Base-by-base conservation (phyloP, 306 rosid genomes). In the Quercus cerris region DNA sequence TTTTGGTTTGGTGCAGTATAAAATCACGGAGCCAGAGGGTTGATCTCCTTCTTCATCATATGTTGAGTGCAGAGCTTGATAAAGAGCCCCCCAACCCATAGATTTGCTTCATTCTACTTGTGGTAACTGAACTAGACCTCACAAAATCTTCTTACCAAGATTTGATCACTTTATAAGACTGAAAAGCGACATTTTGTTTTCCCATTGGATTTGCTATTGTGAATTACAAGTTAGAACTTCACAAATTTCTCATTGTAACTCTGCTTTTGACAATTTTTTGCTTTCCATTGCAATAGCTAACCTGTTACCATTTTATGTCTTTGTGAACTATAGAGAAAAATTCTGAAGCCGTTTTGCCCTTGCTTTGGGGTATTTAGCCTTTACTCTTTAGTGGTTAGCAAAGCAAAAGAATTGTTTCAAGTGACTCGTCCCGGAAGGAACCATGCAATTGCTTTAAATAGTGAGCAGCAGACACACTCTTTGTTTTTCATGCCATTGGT, bases 21-120 rank as follows among this genome's bases (percentile, higher is more conserved):
- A 96, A 93, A 86, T 5, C 91, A 70, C 90, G 80, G 64, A 96
- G 94, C 82, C 96, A 90, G 76, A 96, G 98, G 87, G 92, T 90
- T 82, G 94, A 90, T 73, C 70, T 25, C 71, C 99, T 96, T 83
- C 99, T 96, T 77, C 98, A 96, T 88, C 98, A 93, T 84, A 96
- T 96, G 94, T 79, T 93, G 91, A 96, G 99, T 82, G 81, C 94
- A 19, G 99, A 96, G 86, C 87, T 96, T 58, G 46, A 79, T 78
- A 67, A 84, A 80, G 81, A 90, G 66, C 46, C 86, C 85, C 73
- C 93, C 78, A 73, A 52, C 72, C 61, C 91, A 75, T 83, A 83
- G 78, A 30, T 73, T 51, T 54, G 35, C 70, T 56, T 70, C 49
- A 81, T 18, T 22, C 62, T 63, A 46, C 20, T 61, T 14, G 17